Evolutionary conservation across 176 grass and related monocot genomes (phyloP).

Genomic region (Elymus sibiricus): DNA sequence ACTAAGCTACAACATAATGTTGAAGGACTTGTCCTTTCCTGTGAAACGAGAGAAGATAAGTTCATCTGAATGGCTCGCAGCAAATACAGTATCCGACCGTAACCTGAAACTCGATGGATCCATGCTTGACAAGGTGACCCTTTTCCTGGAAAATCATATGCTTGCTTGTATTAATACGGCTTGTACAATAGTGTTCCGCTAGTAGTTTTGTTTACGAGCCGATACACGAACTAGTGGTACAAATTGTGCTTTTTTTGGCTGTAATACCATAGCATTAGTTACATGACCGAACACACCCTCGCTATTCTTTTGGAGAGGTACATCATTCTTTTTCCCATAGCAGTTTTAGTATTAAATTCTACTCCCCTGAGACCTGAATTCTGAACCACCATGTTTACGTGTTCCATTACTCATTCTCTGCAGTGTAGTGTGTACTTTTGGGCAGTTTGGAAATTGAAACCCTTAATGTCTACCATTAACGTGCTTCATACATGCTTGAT

Average conservation of each 20-base stretch:
- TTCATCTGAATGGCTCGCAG: neutral
- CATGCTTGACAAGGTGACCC: neutral
- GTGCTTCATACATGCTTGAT: neutral
- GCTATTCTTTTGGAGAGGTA: constrained; percentile 22
- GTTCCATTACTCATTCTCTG: neutral
- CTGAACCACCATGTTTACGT: neutral
- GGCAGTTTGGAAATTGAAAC: neutral
- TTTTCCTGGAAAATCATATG: constrained; percentile 15
- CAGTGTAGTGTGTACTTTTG: neutral
- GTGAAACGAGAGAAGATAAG: neutral
- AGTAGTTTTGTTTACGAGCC: constrained; percentile 17
- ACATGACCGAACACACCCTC: neutral
- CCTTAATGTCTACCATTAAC: neutral
- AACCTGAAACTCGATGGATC: neutral
- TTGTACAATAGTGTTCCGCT: constrained; percentile 32
- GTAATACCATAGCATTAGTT: constrained; percentile 21
- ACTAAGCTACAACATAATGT: constrained; percentile 35
- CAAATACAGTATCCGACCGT: neutral
- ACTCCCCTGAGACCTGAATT: neutral
- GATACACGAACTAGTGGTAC: constrained; percentile 23
- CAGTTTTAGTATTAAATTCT: neutral
- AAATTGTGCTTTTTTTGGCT: constrained; percentile 16
- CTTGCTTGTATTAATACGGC: constrained; percentile 9
- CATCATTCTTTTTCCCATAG: neutral
- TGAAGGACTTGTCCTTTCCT: neutral